Base-by-base conservation (phyloP, 192 early-diverging fungal species). In the Dimargaris cristalligena region DNA sequence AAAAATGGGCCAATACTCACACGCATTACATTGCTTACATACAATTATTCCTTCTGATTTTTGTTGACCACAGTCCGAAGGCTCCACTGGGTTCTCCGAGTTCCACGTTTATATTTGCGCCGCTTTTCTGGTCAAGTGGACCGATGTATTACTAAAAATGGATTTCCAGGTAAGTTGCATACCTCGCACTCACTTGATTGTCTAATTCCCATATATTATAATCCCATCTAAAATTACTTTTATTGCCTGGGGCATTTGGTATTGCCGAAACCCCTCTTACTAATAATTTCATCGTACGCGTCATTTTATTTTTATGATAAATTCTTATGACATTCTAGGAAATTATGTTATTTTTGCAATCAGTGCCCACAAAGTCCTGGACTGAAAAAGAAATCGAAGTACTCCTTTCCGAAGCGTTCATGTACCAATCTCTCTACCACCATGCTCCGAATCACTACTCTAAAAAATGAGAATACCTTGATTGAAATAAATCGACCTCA, bases 51-150 rank as follows among this genome's bases (percentile, higher is more conserved):
- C n/a, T n/a, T 33, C 14, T 44, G 30, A n/a, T 31, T 62, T 62
- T 28, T 3, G n/a, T n/a, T 65, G 50, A 16, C 10, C 51, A 30
- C 54, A 86, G 80, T 81, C 89, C 10, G 90, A 91, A 69, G 85
- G 84, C n/a, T 70, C 82, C 22, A 84, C 88, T 61, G 89, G 87
- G 13, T 97, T 99, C 62, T 92, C 92, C 0, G 90, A 83, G 52
- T 99, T 99, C 68, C 96, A 99, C 66, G 76, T 95, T 4, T 99
- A 99, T 63, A 92, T 99, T 3, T 99, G 96, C 61, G 96, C 93
- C 0, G 94, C 96, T 8, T 94, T 99, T 66, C 68, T 99, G 69
- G 86, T 92, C 30, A 94, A 92, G 63, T 99, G 90, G 90, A 85
- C 86, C n/a, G 79, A 79, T 44, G 71, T 88, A 61, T 68, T 99